Percentiles rank a stretch among this genome's conserved stretches.
Conservation (phyloP, 2,329 filamentous ascomycete species). For the Knoxdaviesia capensis region DNA sequence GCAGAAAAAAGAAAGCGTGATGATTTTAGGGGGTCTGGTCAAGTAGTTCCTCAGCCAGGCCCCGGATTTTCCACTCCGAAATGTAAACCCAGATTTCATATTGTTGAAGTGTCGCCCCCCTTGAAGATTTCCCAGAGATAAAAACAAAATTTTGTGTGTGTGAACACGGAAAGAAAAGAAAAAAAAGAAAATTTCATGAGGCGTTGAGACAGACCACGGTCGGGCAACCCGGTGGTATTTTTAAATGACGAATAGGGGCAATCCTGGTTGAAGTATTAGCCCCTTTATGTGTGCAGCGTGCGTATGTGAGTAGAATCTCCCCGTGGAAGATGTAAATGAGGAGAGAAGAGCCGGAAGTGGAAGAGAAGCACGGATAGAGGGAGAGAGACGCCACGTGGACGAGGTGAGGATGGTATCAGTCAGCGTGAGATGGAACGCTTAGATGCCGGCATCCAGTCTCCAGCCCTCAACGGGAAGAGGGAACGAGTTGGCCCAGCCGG, state of each 20-base stretch:
- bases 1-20: background rate
- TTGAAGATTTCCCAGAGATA: background rate
- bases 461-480: slow-evolving; percentile 72
- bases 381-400: background rate
- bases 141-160: background rate
- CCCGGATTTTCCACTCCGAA: background rate
- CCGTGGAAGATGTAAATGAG: no score
- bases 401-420: no score
- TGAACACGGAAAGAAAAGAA: background rate
- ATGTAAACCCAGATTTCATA: background rate
- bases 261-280: no score
- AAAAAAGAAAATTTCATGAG: background rate
- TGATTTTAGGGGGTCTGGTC: background rate
- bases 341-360: background rate
- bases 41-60: background rate
- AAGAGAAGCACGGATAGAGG: background rate
- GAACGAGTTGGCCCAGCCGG: slow-evolving; percentile 72
- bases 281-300: no score
- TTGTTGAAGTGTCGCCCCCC: background rate
- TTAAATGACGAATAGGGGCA: no score
- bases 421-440: slow-evolving; percentile 10
- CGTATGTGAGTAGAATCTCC: no score
- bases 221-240: no score
- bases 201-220: no score
- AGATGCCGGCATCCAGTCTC: slow-evolving; percentile 39